Evolutionary conservation across 192 early-diverging fungal species (phyloP), one percentile per base, ranked within the genome.

Genomic region (Lobosporangium transversale): DNA sequence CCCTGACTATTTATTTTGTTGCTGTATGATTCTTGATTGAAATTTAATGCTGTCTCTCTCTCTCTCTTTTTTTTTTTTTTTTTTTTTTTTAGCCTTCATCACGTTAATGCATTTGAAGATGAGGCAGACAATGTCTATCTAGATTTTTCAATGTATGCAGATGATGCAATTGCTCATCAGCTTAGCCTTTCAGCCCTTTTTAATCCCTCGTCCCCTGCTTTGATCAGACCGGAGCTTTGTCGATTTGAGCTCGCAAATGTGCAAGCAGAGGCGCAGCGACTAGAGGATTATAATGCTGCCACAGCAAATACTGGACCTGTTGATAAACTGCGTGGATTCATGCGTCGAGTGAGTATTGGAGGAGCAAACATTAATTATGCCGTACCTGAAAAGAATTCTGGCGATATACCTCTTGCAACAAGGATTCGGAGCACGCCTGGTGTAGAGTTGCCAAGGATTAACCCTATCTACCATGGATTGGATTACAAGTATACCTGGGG

Each of bases 21-120:
- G 37, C 37, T 40, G 37, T n/a, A n/a, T n/a, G n/a, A n/a, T n/a
- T n/a, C n/a, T n/a, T n/a, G n/a, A n/a, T n/a, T n/a, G n/a, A n/a
- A n/a, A n/a, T n/a, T n/a, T n/a, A n/a, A n/a, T n/a, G n/a, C n/a
- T n/a, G 40, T 17, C 40, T 42, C 9, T 12, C 40, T 3, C 2
- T 3, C n/a, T 35, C 18, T 33, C 31, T 36, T 20, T 27, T 21
- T 58, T 29, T 40, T 18, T 49, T 11, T 2, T 26, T 31, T 20
- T 49, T 31, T 12, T 3, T 15, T 10, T 26, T 18, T 0, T 79
- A 87, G 87, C 47, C 84, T 93, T 76, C 88, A 93, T 63, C 90
- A 93, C 61, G 82, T 91, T 64, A 91, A 91, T 53, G 92, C 92
- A 0, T 88, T 86, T 56, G 92, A 93, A 56, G 75, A 86, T 54